Base-by-base conservation (phyloP, 2,329 filamentous ascomycete genomes). In the Trichophyton verrucosum region DNA sequence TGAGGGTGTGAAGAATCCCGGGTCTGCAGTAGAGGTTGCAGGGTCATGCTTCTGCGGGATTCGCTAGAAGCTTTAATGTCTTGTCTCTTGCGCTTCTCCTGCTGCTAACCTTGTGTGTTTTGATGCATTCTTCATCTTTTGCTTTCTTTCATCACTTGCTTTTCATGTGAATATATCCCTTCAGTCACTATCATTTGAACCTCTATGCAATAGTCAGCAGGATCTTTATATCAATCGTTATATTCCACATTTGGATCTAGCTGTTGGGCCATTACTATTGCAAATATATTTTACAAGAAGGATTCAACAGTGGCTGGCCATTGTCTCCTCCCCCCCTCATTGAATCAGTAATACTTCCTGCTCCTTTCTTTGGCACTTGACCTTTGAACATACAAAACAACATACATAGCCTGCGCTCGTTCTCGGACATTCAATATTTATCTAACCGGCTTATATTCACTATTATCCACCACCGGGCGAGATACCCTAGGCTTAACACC, bases 41-140 rank as follows among this genome's bases (percentile, higher is more conserved):
- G 36, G 56, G 40, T 49, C 44, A 59, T 46, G 22, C 40, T 59
- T 20, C 6, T 38, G 40, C 44, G 17, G 44, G 57, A 59, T 59
- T 59, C 36, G 57, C 44, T 47, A 24, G 44, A 36, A 44, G 11
- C 20, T 36, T 49, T n/a, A 33, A 7, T 42, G 44, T 5, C 30
- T 22, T 22, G 9, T 49, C 60, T 60, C 62, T 60, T 61, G 55
- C 61, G 59, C 56, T 61, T 61, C 61, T 60, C 60, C 61, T 57
- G 17, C n/a, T 38, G 30, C 22, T 47, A 15, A 17, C 38, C 57
- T 46, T 17, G 20, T 27, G 20, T 27, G 5, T 51, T 42, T 44
- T 42, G 20, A 49, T 62, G 55, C 24, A 33, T 64, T 51, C 60
- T 47, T 58, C 58, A 58, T 57, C 64, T 62, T 66, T 63, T 51